phyloP scores from a whole-genome alignment of 768 basidiomycete species.

The Leccinum arenicola region DNA sequence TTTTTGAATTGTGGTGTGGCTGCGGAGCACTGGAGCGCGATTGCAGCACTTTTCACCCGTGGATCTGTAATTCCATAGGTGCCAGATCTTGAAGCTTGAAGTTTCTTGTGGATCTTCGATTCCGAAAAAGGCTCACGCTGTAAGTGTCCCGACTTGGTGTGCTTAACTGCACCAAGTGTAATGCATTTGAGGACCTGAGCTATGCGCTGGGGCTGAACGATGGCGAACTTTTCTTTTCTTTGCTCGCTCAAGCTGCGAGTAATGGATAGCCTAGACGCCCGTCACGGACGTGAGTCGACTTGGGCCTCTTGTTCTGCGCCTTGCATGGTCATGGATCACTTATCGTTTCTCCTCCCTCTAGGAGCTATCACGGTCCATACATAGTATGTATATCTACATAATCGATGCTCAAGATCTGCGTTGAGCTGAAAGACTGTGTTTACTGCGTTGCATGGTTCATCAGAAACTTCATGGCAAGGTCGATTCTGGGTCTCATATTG shows the following conservation, averaged over 20 bases:
- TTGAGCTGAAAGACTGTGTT: too few species aligned
- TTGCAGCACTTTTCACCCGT: neutral
- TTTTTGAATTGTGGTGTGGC: neutral
- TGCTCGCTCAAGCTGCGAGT: neutral
- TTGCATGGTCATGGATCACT: neutral
- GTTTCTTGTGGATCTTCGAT: neutral
- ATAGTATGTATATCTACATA: too few species aligned
- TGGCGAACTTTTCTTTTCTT: neutral
- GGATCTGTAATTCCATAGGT: neutral
- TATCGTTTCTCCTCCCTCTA: neutral
- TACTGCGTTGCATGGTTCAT: neutral
- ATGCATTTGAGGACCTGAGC: neutral
- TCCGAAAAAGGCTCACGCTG: neutral
- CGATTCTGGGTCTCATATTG: neutral
- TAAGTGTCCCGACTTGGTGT: too few species aligned
- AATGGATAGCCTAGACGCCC: too few species aligned
- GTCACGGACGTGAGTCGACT: neutral
- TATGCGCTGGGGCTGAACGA: neutral
- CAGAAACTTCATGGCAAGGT: neutral
- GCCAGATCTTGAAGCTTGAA: neutral
- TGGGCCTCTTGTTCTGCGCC: neutral
- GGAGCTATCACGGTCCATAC: neutral
- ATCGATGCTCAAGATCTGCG: too few species aligned
- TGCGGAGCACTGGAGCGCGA: neutral
- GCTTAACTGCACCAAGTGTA: neutral